phyloP scores from a whole-genome alignment of 2,329 filamentous ascomycete genomes.

The Fusarium succisae region DNA sequence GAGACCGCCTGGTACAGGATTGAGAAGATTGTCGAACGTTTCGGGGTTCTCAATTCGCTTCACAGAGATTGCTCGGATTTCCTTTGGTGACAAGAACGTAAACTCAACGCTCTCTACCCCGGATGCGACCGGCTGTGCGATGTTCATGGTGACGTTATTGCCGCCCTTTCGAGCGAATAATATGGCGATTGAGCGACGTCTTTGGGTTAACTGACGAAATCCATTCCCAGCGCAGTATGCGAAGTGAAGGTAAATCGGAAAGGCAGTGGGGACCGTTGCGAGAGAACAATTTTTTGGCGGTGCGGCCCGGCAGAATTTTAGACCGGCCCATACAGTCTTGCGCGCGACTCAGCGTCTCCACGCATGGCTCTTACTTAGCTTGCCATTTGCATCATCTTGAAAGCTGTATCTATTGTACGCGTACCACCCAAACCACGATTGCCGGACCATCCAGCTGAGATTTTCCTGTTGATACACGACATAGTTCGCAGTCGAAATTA shows the following conservation, averaged over 20 bases:
- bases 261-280: conserved; percentile 36
- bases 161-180: conserved; percentile 25
- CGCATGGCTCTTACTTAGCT: not conserved
- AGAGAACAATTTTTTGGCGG: conserved; percentile 57
- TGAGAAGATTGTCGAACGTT: conserved; percentile 92
- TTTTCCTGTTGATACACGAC: not conserved
- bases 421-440: not conserved
- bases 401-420: not conserved
- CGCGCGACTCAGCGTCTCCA: conserved; percentile 26
- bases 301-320: conserved; percentile 54
- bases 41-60: conserved; percentile 92
- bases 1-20: conserved; percentile 88
- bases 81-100: conserved; percentile 80
- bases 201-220: conserved; percentile 34
- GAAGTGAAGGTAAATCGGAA: conserved; percentile 27
- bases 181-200: conserved; percentile 38
- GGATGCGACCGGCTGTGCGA: conserved; percentile 84
- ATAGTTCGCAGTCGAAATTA: not conserved
- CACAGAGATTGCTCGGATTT: conserved; percentile 90
- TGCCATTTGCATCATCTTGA: conserved; percentile 27
- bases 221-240: conserved; percentile 35
- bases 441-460: not conserved
- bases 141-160: conserved; percentile 64
- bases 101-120: conserved; percentile 90
- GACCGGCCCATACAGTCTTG: conserved; percentile 9